Evolutionary conservation across 768 basidiomycete genomes (phyloP).

Genomic region (Rhodotorula kratochvilovae): DNA sequence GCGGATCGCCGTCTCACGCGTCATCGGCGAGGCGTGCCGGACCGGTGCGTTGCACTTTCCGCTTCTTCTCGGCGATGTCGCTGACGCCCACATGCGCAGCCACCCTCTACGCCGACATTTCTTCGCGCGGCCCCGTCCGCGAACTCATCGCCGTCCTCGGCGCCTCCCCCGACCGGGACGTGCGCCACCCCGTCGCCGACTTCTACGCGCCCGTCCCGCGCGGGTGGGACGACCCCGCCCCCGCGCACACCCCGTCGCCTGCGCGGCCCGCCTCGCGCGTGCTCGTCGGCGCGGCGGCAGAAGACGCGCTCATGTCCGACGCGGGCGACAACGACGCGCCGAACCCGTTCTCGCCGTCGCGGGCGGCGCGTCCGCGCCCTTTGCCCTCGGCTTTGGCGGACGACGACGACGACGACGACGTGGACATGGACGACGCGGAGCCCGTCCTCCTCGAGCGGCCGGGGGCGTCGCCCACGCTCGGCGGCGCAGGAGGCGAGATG

Average conservation of each 20-base stretch:
- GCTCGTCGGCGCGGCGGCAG: no score
- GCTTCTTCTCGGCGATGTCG: no score
- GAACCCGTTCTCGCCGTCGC: background rate
- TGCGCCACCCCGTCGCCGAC: constrained; percentile 13
- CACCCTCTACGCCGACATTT: constrained; percentile 21
- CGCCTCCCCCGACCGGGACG: constrained; percentile 17
- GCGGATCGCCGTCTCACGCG: constrained; percentile 75
- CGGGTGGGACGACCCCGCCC: background rate
- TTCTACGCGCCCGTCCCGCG: background rate
- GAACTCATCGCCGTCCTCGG: constrained; percentile 21
- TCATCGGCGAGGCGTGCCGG: constrained; percentile 53
- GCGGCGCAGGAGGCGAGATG: no score
- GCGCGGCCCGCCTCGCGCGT: no score
- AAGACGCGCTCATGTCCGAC: background rate
- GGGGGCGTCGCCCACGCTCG: background rate
- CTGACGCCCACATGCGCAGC: background rate
- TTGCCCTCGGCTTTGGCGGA: no score
- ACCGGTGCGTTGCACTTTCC: constrained; percentile 25
- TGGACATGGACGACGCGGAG: background rate
- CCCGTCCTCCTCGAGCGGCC: background rate
- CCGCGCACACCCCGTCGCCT: background rate
- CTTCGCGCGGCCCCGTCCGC: background rate
- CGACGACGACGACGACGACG: background rate
- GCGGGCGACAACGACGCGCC: background rate
- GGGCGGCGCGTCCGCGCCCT: no score